Percentiles rank a stretch among this genome's conserved stretches.
phyloP scores from a whole-genome alignment of 495 filamentous ascomycete species.

The Hapsidospora chrysogenum region DNA sequence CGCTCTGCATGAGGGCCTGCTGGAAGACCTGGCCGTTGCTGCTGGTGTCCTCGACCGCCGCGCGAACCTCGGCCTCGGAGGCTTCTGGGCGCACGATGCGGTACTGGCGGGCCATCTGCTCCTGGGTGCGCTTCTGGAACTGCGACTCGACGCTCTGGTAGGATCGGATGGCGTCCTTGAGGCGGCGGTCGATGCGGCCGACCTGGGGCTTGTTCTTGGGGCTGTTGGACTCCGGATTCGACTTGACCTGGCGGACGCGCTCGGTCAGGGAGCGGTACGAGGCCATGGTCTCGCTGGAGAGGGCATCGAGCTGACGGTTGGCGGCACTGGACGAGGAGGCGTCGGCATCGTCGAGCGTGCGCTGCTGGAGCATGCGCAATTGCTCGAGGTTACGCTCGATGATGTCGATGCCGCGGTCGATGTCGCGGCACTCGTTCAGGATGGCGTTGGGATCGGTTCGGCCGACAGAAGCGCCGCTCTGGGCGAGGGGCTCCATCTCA shows the following conservation, averaged over 20 bases:
- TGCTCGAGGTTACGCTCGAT: constrained; percentile 48
- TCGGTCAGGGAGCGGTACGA: constrained; percentile 58
- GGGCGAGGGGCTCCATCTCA: constrained; percentile 45
- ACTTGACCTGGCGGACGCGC: constrained; percentile 64
- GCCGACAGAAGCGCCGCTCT: constrained; percentile 26
- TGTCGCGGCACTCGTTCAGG: constrained; percentile 65
- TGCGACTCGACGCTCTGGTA: constrained; percentile 64
- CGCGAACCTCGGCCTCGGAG: constrained; percentile 59
- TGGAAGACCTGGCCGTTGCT: constrained; percentile 57
- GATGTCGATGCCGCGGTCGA: constrained; percentile 59
- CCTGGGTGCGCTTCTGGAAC: constrained; percentile 60
- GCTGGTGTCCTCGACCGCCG: constrained; percentile 54
- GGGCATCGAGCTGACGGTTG: constrained; percentile 38
- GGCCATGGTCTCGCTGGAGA: constrained; percentile 59
- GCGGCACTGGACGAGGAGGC: constrained; percentile 29
- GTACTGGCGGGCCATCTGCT: constrained; percentile 76
- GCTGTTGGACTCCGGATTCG: constrained; percentile 53
- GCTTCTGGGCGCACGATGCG: constrained; percentile 78
- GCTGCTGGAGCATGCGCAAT: constrained; percentile 40
- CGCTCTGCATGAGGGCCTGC: constrained; percentile 58
- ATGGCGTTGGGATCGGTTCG: constrained; percentile 49
- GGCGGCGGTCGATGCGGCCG: constrained; percentile 55
- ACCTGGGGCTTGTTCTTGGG: constrained; percentile 61
- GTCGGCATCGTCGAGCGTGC: constrained; percentile 42
- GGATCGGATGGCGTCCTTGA: constrained; percentile 59